Base-by-base conservation (phyloP, 257 asterid species). In the Solanum infundibuliforme region DNA sequence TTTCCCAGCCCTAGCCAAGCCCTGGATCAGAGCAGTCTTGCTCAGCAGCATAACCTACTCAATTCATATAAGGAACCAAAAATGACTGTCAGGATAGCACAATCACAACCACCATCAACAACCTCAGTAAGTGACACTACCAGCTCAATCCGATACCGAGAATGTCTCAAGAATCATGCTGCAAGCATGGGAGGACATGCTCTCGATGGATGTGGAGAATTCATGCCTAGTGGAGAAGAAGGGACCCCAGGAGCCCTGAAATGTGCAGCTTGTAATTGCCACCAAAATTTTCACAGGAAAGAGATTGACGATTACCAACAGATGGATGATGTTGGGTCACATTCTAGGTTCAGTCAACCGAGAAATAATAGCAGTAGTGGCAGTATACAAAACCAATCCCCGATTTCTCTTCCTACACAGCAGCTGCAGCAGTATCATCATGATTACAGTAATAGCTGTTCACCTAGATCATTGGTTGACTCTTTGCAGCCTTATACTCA, bases 391-490 rank as follows among this genome's bases (percentile, higher is more conserved):
- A n/a, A 77, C 12, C 62, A 39, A 77, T 0, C 13, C 36, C 35
- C 4, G 14, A 13, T 77, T 77, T 39, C 84, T 77, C 29, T 35
- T 20, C 48, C 46, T 38, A 73, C 82, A 20, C 48, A 21, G 18
- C 77, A 71, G n/a, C 77, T 31, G 77, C 83, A 23, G 32, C 84
- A 77, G 12, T 25, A 77, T 43, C 83, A 36, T 35, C 81, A 20
- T 73, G 38, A 5, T 73, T 73, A 34, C 81, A 18, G 81, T 72
- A 9, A 72, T 20, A 74, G 11, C 88, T 92, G 88, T 81, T 88
- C 96, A 38, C 76, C 92, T 12, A 87, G 87, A 87, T 90, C 95
- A n/a, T 88, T 86, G 87, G 90, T 90, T 32, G 92, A 90, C 91
- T 86, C 92, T 11, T 89, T 92, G 5, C 90, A 69, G 79, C 83